Evolutionary conservation across 441 rosid species (phyloP), one percentile per base, ranked within the genome.

Genomic region (Gossypium davidsonii): DNA sequence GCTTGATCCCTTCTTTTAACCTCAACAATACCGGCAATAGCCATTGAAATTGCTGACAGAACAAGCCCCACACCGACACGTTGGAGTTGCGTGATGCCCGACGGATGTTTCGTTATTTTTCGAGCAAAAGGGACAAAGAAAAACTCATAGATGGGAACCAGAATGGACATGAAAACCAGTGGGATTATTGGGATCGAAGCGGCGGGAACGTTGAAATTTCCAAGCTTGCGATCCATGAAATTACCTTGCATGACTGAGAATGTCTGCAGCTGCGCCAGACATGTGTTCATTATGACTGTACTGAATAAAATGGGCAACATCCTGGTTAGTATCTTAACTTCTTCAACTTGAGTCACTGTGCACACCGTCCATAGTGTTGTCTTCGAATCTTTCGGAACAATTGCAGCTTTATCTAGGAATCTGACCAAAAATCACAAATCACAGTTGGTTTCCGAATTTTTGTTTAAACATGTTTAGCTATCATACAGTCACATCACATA

Each of bases 281-380:
- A 85, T 6, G 94, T 86, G 81, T 87, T 89, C 89, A 86, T 83
- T 20, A 87, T 71, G 74, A 87, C 77, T 1, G 91, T 89, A 73
- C 90, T 81, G 26, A 72, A 79, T 63, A 87, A 70, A 28, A 89
- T 82, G 0, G 93, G 87, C 11, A 85, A 15, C 88, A 87, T 85
- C 74, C 93, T 83, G 1, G 73, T 73, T n/a, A 87, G 81, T 73
- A 89, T 73, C 74, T 87, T 86, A 28, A 85, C 86, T 81, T 85
- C 86, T 79, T 89, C 93, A 3, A 87, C 88, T 79, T 85, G 91
- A 3, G 88, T 85, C 69, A 87, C 85, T 0, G 85, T 82, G 83
- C 88, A 89, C 1, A 79, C 78, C 2, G 6, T 77, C 82, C 83
- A 73, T 20, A 72, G 58, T 49, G 44, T 64, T 3, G 58, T 26